A percentile compares a stretch with the other conserved stretches of the same genome.
Conservation (phyloP, 495 filamentous ascomycete species). For the Opeltia flavorubescens region DNA sequence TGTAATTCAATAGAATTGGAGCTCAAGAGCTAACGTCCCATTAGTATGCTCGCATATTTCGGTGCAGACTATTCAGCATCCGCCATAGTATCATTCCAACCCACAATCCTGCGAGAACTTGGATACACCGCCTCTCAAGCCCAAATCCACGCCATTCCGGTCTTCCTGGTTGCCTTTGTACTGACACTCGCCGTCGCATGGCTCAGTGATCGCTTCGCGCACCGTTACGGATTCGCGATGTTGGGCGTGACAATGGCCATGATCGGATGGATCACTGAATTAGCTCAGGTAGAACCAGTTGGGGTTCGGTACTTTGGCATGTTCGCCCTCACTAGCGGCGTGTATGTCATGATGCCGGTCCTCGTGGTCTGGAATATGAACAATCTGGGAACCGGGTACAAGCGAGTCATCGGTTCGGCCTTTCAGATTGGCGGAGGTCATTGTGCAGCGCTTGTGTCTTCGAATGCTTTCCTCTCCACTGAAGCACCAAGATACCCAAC, state of each 20-base stretch:
- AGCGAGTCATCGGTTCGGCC: conserved; percentile 28
- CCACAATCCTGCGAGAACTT: conserved; percentile 29
- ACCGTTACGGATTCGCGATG: conserved; percentile 27
- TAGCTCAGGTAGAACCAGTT: conserved; percentile 14
- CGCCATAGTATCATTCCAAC: conserved; percentile 26
- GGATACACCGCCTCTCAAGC: conserved; percentile 25
- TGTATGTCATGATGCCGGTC: conserved; percentile 18
- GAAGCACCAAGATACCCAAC: conserved; percentile 28
- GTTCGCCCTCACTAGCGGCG: conserved; percentile 16
- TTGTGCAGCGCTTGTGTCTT: conserved; percentile 25
- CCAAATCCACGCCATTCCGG: conserved; percentile 30
- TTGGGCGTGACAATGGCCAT: conserved; percentile 23
- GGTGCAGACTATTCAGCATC: conserved; percentile 25
- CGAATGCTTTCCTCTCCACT: conserved; percentile 24
- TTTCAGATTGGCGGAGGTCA: conserved; percentile 27
- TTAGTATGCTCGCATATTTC: conserved; percentile 19
- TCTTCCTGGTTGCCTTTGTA: conserved; percentile 27
- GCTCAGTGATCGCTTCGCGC: conserved; percentile 22
- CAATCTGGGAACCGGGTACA: conserved; percentile 27
- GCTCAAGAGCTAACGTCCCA: neutral
- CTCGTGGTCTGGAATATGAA: conserved; percentile 16
- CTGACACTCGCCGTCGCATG: conserved; percentile 23
- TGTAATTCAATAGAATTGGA: neutral
- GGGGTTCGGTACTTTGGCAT: conserved; percentile 17
- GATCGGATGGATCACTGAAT: conserved; percentile 25